A percentile compares a stretch with the other conserved stretches of the same genome.
phyloP scores from a whole-genome alignment of 179 eudicot genomes.

The Spinacia oleracea region DNA sequence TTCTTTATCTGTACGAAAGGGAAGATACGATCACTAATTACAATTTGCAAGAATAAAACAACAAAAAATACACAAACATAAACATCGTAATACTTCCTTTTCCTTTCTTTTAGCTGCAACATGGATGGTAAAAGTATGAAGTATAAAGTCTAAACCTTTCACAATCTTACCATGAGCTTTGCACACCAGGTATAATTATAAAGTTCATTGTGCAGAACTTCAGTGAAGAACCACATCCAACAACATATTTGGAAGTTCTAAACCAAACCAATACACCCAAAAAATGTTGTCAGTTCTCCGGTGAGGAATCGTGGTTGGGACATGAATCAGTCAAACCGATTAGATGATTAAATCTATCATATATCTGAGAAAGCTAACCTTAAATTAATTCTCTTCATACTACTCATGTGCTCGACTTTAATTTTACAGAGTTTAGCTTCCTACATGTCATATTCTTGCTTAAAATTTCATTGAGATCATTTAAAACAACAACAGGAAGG shows the following conservation, averaged over 20 bases:
- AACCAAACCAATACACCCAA: neutral
- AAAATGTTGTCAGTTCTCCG: neutral
- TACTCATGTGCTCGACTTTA: neutral
- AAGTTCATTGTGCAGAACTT: no score
- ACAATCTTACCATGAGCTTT: no score
- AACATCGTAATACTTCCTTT: neutral
- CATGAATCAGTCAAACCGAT: neutral
- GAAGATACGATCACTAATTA: neutral
- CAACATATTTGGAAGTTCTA: no score
- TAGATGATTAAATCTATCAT: neutral
- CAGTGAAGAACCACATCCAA: no score
- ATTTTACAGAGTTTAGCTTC: no score
- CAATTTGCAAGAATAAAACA: neutral
- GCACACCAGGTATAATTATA: no score
- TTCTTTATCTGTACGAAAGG: slow-evolving; percentile 35
- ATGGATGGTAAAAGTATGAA: no score
- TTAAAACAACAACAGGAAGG: neutral
- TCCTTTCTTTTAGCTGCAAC: no score
- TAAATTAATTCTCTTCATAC: neutral
- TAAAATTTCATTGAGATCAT: slow-evolving; percentile 2
- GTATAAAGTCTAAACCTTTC: no score
- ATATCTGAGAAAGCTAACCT: neutral
- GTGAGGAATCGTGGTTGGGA: neutral
- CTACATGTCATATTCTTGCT: neutral
- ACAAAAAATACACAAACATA: neutral